Evolutionary conservation across 768 basidiomycete species (phyloP).

Genomic region (Mycena leptocephala): DNA sequence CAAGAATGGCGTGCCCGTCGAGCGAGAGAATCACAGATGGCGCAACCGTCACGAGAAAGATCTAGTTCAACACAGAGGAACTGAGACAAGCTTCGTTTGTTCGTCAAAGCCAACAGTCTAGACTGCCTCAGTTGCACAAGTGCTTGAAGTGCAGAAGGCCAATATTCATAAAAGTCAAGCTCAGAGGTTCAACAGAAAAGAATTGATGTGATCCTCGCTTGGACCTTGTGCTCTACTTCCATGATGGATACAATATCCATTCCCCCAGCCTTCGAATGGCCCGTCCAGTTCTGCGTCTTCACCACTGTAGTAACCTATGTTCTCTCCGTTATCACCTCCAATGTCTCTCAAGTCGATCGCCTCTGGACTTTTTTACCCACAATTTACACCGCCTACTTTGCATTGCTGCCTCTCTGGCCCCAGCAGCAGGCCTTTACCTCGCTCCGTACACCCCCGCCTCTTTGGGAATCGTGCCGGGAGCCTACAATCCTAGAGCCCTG

Average conservation of each 20-base stretch:
- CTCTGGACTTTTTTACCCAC: conserved; percentile 87
- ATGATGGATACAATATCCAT: conserved; percentile 21
- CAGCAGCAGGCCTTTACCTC: conserved; percentile 58
- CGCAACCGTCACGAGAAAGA: no score
- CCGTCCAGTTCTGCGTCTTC: conserved; percentile 72
- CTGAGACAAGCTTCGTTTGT: no score
- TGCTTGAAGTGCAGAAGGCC: no score
- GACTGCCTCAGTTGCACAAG: no score
- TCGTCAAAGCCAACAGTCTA: no score
- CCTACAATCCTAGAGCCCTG: conserved; percentile 80
- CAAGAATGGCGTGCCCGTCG: conserved; percentile 20
- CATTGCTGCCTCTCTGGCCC: conserved; percentile 79
- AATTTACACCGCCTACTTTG: conserved; percentile 88
- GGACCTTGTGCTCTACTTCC: background rate
- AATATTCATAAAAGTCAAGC: no score
- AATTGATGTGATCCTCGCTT: background rate
- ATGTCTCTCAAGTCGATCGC: conserved; percentile 92
- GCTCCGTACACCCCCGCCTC: conserved; percentile 72
- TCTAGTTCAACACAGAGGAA: no score
- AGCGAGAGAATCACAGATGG: background rate
- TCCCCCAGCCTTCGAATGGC: conserved; percentile 69
- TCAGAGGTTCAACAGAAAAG: no score
- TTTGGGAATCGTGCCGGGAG: conserved; percentile 58
- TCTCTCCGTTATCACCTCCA: conserved; percentile 77
- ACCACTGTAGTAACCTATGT: conserved; percentile 68